These are phyloP conservation scores for Persicaria maculosa DNA, from an alignment of 148 eudicot species.

Conservation along the genomic window DNA sequence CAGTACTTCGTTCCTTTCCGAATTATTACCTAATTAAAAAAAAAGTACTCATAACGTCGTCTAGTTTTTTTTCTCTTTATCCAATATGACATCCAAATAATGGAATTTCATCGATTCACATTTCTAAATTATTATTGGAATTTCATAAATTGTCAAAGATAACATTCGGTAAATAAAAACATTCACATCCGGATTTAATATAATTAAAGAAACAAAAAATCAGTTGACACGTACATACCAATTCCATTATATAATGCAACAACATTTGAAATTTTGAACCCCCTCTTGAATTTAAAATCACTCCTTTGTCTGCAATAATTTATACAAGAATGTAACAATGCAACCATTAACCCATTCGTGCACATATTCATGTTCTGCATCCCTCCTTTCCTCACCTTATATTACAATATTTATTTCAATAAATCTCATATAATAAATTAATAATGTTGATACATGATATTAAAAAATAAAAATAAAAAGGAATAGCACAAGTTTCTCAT, in stretches of 20 bases:
- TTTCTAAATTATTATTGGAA: too few species aligned
- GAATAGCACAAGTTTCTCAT: background rate
- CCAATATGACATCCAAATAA: background rate
- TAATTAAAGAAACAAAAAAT: background rate
- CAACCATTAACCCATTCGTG: conserved; percentile 8
- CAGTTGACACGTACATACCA: background rate
- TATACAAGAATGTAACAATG: background rate
- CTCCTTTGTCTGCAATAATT: conserved; percentile 6
- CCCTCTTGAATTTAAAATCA: background rate
- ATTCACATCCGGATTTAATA: background rate
- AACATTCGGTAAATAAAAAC: background rate
- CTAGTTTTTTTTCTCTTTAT: background rate
- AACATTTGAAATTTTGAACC: background rate
- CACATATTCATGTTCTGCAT: background rate
- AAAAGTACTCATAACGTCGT: too few species aligned
- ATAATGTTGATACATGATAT: background rate
- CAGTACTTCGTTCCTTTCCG: too few species aligned
- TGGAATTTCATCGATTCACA: background rate
- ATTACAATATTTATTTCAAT: background rate
- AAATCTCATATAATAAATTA: background rate
- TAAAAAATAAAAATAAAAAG: background rate
- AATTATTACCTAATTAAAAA: background rate
- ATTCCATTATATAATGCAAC: background rate
- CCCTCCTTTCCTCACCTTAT: background rate
- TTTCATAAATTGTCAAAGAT: background rate